Evolutionary conservation across 2,329 filamentous ascomycete species (phyloP), one percentile per base, ranked within the genome.

Genomic region (Aspergillus calidoustus): DNA sequence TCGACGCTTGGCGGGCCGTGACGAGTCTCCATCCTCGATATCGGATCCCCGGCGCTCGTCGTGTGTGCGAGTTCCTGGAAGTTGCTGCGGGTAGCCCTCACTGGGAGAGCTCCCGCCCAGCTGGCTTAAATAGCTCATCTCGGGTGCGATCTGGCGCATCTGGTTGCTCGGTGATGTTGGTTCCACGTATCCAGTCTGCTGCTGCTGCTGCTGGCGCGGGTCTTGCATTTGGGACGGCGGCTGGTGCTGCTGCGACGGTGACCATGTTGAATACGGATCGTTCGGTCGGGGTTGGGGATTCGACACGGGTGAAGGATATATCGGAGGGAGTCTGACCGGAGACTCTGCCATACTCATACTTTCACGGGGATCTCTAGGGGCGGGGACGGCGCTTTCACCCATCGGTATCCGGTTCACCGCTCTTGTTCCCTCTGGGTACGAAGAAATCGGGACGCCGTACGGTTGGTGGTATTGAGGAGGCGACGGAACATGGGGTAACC

Each of bases 251-350:
- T 58, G 61, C 4, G 53, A 43, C 11, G 31, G 61, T 15, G 55
- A 58, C 55, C 55, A 58, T 7, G 48, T 30, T 2, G 55, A 3
- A 19, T 57, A 49, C 13, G 43, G 49, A 13, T 44, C 51, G 48
- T 11, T 57, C 6, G 46, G 13, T 46, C 46, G 34, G 11, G 56
- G 48, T 48, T 54, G 57, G 0, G 72, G 65, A 44, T 59, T 68
- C 61, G 57, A 64, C 63, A 60, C 70, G 1, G 73, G 70, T 8
- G 75, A 71, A 17, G 76, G 74, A 17, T 75, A 72, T 9, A 78
- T 78, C 4, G 76, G 76, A 7, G 76, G 76, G 5, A 78, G 70
- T 56, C 75, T 69, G 19, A 78, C 71, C 11, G 73, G 69, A 6
- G 74, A 72, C 46, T 77, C 75, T 5, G 65, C 56, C 53, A 75